phyloP scores from a whole-genome alignment of 1,284 basidiomycete species.

The Fomitopsis betulina region DNA sequence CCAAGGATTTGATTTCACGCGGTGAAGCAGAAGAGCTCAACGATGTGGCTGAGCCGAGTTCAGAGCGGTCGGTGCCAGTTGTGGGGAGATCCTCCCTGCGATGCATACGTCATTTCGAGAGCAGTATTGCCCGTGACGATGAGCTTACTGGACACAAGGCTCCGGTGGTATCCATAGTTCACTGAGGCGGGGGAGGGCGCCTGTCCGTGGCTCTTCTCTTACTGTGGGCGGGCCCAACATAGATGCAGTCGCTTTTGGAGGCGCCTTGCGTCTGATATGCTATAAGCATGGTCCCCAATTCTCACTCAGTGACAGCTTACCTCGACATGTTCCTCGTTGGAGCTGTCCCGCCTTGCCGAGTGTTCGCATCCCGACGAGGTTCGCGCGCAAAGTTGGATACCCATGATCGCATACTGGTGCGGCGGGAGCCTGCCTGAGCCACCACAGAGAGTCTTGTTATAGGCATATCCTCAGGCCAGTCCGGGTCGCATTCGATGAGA shows the following conservation, averaged over 20 bases:
- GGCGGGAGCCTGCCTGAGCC: background rate
- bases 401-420: background rate
- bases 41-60: slow-evolving; percentile 6
- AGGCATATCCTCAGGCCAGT: background rate
- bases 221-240: too few species aligned
- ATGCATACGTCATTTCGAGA: background rate
- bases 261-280: background rate
- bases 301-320: background rate
- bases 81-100: background rate
- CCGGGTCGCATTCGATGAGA: background rate
- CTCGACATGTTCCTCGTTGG: background rate
- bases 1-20: background rate
- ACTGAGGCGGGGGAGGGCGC: too few species aligned
- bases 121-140: background rate
- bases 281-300: background rate
- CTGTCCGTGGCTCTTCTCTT: too few species aligned
- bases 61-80: background rate
- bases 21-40: background rate
- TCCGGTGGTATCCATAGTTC: too few species aligned
- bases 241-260: background rate
- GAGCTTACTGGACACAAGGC: background rate
- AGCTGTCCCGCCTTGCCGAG: background rate
- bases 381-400: background rate
- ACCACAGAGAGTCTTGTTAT: background rate
- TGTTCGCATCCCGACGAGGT: background rate